A percentile compares a stretch with the other conserved stretches of the same genome.
Evolutionary conservation across 2,329 filamentous ascomycete species (phyloP).

Genomic region (Talaromyces albobiverticillius): DNA sequence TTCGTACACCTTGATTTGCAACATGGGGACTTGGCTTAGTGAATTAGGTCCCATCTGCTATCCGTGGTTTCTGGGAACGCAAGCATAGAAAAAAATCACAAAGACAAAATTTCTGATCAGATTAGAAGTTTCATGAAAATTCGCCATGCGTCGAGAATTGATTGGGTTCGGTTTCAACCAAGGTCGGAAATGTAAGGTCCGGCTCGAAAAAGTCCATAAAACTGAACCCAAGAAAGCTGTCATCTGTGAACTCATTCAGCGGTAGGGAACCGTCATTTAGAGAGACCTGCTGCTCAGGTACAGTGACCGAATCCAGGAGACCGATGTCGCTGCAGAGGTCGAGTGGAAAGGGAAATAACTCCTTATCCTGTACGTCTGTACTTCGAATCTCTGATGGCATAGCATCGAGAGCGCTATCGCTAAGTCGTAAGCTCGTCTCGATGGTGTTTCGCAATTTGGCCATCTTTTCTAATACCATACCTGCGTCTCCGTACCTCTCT

Average conservation of each 20-base stretch:
- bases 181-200: neutral
- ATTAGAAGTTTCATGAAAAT: neutral
- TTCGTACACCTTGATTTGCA: too few relatives aligned
- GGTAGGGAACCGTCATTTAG: neutral
- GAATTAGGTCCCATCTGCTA: neutral
- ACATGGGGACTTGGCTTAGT: neutral
- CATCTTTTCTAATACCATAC: constrained; percentile 10
- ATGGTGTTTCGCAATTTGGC: neutral
- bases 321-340: neutral
- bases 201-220: constrained; percentile 9
- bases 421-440: neutral
- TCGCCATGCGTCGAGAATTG: neutral
- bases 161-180: neutral
- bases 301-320: neutral
- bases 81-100: neutral
- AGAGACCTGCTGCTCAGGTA: neutral
- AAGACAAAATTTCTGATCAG: neutral
- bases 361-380: neutral
- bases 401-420: neutral
- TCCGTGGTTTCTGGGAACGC: neutral
- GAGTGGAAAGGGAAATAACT: constrained; percentile 4
- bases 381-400: neutral
- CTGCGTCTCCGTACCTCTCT: constrained; percentile 8
- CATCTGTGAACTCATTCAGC: neutral
- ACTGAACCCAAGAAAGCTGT: neutral